Evolutionary conservation across 2,329 filamentous ascomycete species (phyloP).

Genomic region (Calonectria pseudoturangicola): DNA sequence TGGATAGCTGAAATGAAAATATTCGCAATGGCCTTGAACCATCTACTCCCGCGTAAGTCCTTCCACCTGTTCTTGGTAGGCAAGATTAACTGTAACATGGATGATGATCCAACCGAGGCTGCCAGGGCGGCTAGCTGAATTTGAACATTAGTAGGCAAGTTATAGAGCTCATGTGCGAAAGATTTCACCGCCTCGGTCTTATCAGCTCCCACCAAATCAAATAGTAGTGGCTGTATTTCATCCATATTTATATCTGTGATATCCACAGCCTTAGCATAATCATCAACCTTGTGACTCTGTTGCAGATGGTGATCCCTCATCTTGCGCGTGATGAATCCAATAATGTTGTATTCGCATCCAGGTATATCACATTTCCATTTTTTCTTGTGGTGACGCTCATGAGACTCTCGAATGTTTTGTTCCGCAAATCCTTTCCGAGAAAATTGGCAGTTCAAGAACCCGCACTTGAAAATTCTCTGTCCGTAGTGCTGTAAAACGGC

Average conservation of each 20-base stretch:
- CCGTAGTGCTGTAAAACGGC: conserved; percentile 5
- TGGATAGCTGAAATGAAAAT: background rate
- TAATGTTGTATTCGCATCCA: conserved; percentile 46
- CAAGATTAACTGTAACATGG: background rate
- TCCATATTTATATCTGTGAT: background rate
- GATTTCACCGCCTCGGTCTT: background rate
- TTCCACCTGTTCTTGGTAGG: no score
- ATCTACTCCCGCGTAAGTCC: no score
- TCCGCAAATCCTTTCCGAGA: conserved; percentile 1
- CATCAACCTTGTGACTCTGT: conserved; percentile 23
- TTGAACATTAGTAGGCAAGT: no score
- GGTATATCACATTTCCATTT: conserved; percentile 52
- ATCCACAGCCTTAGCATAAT: background rate
- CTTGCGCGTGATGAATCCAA: conserved; percentile 49
- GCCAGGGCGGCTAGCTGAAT: background rate
- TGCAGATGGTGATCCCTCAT: conserved; percentile 51
- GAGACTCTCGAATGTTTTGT: background rate
- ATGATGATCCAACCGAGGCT: background rate
- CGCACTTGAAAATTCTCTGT: conserved; percentile 23
- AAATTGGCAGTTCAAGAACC: conserved; percentile 21
- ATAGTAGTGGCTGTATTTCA: background rate
- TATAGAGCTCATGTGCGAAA: background rate
- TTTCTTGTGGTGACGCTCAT: conserved; percentile 29
- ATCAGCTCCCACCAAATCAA: background rate
- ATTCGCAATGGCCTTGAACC: no score